Evolutionary conservation across 2,329 filamentous ascomycete genomes (phyloP).

Genomic region (Botrytis squamosa): DNA sequence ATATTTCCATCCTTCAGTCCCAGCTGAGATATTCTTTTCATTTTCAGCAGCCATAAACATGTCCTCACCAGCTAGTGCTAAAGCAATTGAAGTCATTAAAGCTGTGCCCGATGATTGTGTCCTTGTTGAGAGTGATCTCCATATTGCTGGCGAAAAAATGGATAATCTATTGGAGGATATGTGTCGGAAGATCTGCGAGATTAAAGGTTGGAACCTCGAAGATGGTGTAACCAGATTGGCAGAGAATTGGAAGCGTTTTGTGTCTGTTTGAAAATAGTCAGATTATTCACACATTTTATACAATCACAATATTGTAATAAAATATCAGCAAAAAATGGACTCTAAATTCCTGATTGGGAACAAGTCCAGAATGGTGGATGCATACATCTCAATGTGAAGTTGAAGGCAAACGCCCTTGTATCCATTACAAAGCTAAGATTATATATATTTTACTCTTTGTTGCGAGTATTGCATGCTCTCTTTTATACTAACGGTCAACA

Average conservation of each 20-base stretch:
- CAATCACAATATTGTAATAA: neutral
- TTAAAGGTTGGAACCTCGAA: conserved; percentile 75
- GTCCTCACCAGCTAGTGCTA: conserved; percentile 49
- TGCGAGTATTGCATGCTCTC: neutral
- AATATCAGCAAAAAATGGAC: neutral
- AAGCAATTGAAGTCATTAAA: conserved; percentile 60
- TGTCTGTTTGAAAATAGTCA: conserved; percentile 26
- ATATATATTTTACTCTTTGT: neutral
- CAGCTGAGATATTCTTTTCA: conserved; percentile 79
- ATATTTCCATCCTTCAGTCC: conserved; percentile 72
- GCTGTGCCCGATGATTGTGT: conserved; percentile 75
- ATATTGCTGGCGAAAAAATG: conserved; percentile 78
- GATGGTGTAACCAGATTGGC: conserved; percentile 67
- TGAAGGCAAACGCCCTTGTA: neutral
- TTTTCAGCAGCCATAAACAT: conserved; percentile 86
- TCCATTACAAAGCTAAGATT: neutral
- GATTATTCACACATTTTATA: neutral
- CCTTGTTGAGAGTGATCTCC: conserved; percentile 86
- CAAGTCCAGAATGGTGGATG: neutral
- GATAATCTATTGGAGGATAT: conserved; percentile 74
- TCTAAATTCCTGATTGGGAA: neutral
- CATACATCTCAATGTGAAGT: neutral
- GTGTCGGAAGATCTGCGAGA: conserved; percentile 69
- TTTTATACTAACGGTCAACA: neutral
- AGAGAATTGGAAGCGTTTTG: conserved; percentile 75